phyloP scores from a whole-genome alignment of 2,329 filamentous ascomycete genomes.

The Penicillium sp. region DNA sequence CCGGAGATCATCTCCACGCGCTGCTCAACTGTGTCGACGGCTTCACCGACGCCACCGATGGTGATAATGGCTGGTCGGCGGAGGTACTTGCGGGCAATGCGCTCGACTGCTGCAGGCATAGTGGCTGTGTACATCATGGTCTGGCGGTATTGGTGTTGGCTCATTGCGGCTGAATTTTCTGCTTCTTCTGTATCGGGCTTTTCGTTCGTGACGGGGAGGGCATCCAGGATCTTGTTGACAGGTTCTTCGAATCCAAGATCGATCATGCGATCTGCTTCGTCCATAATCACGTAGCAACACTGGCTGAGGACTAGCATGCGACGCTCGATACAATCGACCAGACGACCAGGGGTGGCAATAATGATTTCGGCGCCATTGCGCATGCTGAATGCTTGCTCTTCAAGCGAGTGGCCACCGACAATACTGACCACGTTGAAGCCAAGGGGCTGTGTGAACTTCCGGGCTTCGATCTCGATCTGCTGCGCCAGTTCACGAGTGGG shows the following conservation, averaged over 20 bases:
- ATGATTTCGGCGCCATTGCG: slow-evolving; percentile 95
- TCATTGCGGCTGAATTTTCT: slow-evolving; percentile 84
- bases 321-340: slow-evolving; percentile 94
- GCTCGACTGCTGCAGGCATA: slow-evolving; percentile 89
- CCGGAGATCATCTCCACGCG: slow-evolving; percentile 86
- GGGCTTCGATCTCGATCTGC: slow-evolving; percentile 92
- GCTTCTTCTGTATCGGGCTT: slow-evolving; percentile 93
- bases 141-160: slow-evolving; percentile 79
- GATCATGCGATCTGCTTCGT: slow-evolving; percentile 98
- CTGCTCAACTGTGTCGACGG: slow-evolving; percentile 96
- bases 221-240: slow-evolving; percentile 95
- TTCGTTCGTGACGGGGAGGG: slow-evolving; percentile 86
- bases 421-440: slow-evolving; percentile 96
- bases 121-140: slow-evolving; percentile 99
- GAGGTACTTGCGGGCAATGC: slow-evolving; percentile 95
- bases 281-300: slow-evolving; percentile 98
- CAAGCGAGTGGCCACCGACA: slow-evolving; percentile 93
- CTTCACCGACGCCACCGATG: slow-evolving; percentile 91
- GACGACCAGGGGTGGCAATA: slow-evolving; percentile 94
- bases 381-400: slow-evolving; percentile 87
- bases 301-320: slow-evolving; percentile 89
- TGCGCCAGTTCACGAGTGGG: slow-evolving; percentile 96
- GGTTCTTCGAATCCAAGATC: slow-evolving; percentile 97
- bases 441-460: slow-evolving; percentile 84
- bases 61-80: slow-evolving; percentile 89